Evolutionary conservation across 768 basidiomycete genomes (phyloP), one percentile per base, ranked within the genome.

Genomic region (Daedalea quercina): DNA sequence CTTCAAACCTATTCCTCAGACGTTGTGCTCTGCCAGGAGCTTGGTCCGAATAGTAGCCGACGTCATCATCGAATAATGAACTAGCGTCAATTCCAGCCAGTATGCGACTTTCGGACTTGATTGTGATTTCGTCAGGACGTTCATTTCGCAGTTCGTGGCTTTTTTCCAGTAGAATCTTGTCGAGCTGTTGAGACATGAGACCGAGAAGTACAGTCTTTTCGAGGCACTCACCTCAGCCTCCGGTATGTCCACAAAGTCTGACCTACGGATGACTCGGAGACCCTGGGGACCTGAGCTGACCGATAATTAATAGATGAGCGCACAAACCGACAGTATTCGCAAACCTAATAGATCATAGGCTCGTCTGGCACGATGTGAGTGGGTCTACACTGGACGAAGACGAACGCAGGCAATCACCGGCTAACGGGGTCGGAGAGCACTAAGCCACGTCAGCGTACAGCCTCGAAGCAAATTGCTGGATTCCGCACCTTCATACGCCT

Each of bases 341-440:
- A 68, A 65, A 75, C 89, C 90, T 61, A 90, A 73, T 28, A 76
- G 67, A 63, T 92, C 88, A 67, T 93, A 91, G 6, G 90, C 80
- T 47, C 81, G 82, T 20, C 89, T 84, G 57, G 22, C 31, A 44
- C 50, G 40, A 23, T 43, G 41, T 40, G 28, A 34, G 46, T 49
- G 45, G 45, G 41, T 53, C 35, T 44, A 48, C 47, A 33, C 40
- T 51, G 17, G 42, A 56, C 47, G 22, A 24, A 44, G 45, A 61
- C 75, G 59, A 67, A 35, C 8, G 15, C 37, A 17, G 37, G 19
- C 19, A 40, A 17, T 40, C 15, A 85, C 84, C 84, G 77, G 57
- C 80, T 71, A 63, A 85, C 81, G 12, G 82, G 76, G 61, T 94
- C 88, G 37, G 82, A 85, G 25, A 92, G 67, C 22, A 91, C 84